Percentiles rank a stretch among this genome's conserved stretches.
These are phyloP conservation scores for Laetiporus sulphureus DNA, from an alignment of 1,284 basidiomycete species.

Conservation along the genomic window DNA sequence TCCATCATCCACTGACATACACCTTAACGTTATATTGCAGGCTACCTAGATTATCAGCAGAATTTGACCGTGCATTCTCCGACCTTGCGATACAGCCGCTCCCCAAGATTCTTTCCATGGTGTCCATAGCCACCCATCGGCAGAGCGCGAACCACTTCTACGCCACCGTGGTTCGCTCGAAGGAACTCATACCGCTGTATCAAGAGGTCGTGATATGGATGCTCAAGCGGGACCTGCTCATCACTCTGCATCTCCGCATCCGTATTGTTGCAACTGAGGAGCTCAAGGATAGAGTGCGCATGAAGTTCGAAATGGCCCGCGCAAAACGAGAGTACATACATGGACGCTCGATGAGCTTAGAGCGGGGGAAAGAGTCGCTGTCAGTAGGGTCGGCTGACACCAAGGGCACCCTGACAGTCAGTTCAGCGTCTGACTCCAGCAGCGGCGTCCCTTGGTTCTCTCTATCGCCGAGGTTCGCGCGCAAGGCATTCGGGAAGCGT, in stretches of 20 bases:
- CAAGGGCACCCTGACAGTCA: background rate
- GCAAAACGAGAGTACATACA: conserved; percentile 26
- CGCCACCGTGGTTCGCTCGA: conserved; percentile 62
- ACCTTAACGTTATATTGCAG: background rate
- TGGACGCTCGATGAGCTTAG: conserved; percentile 19
- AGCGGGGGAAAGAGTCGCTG: conserved; percentile 19
- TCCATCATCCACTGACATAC: conserved; percentile 1
- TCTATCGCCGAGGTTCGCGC: conserved; percentile 45
- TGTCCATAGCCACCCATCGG: conserved; percentile 62
- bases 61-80: conserved; percentile 68
- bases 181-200: conserved; percentile 66
- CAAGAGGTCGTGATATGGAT: conserved; percentile 90
- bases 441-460: conserved; percentile 29
- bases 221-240: conserved; percentile 79
- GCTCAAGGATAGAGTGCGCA: conserved; percentile 63
- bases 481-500: conserved; percentile 35
- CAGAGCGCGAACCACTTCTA: conserved; percentile 67
- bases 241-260: conserved; percentile 82
- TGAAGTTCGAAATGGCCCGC: conserved; percentile 36
- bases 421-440: conserved; percentile 18
- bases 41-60: conserved; percentile 22
- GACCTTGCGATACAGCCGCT: conserved; percentile 62
- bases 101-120: conserved; percentile 62
- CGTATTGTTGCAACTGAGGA: conserved; percentile 76
- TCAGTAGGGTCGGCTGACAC: conserved; percentile 1